Base-by-base conservation (phyloP, 257 asterid species). In the Lycium barbarum region DNA sequence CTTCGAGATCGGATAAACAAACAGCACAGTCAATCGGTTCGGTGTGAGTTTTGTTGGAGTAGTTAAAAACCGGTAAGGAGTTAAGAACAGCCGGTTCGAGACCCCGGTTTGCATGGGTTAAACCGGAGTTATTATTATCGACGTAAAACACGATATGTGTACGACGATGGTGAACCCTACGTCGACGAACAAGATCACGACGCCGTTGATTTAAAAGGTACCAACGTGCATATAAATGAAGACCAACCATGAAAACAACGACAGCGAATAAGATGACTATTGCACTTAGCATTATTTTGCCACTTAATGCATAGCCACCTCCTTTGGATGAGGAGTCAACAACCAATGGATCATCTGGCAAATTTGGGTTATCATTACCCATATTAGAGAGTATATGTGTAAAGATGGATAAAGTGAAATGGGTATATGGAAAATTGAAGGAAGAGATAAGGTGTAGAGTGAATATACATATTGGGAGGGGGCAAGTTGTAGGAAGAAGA, bases 1-100 rank as follows among this genome's bases (percentile, higher is more conserved):
- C 97, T 59, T 90, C 97, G 51, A 94, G 92, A 79, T 95, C 96
- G 40, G 98, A 93, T 22, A 94, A 80, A 55, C 98, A 95, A 9
- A 95, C 98, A 70, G 97, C 94, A 86, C 98, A 95, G 51, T 95
- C 97, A 45, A 81, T 79, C 84, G 80, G 76, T 8, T 84, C 83
- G 61, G 87, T 84, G 58, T 81, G 92, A 51, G 87, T 87, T 82
- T 84, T 87, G 73, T 88, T 12, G 13, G 92, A 66, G 88, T 87
- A 84, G 1, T 84, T 88, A n/a, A 90, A 91, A 7, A 83, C 87
- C 63, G 99, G 97, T 0, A 94, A 90, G 7, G 97, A 92, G 3
- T 76, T 85, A 6, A 94, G 87, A 6, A 95, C 94, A 40, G 87
- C 88, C 57, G 55, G 84, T 5, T 93, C 98, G 54, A 95, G 95